Conservation (phyloP, 164 flowering plant species). For the Stephania cephalantha region DNA sequence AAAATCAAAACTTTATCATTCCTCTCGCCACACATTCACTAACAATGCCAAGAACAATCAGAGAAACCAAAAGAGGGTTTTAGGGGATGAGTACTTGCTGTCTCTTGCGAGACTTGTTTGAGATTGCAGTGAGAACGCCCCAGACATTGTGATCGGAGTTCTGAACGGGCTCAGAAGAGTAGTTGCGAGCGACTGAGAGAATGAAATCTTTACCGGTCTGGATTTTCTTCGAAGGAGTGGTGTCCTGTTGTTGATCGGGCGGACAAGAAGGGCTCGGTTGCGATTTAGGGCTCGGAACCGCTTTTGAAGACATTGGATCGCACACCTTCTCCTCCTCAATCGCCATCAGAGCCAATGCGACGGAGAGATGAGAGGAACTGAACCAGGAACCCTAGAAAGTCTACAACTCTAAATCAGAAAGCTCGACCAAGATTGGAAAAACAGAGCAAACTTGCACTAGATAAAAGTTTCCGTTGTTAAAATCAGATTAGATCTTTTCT, state of each 20-base stretch:
- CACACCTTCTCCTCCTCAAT: conserved; percentile 8
- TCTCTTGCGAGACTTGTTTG: conserved; percentile 69
- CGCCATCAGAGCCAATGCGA: conserved; percentile 8
- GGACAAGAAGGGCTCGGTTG: conserved; percentile 12
- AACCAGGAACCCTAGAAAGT: too few species aligned
- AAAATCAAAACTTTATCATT: too few species aligned
- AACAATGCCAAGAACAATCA: not conserved
- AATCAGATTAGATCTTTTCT: too few species aligned
- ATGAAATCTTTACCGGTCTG: conserved; percentile 34
- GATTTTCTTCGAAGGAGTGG: conserved; percentile 18
- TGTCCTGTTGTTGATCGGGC: not conserved
- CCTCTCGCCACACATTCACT: not conserved
- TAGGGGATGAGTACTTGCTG: conserved; percentile 43
- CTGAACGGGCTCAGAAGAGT: conserved; percentile 64
- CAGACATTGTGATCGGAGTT: conserved; percentile 63
- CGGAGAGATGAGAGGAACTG: too few species aligned
- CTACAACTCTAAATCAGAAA: too few species aligned
- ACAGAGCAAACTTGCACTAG: too few species aligned
- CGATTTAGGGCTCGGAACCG: conserved; percentile 17
- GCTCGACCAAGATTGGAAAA: too few species aligned
- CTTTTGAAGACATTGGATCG: conserved; percentile 9
- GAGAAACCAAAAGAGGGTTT: not conserved
- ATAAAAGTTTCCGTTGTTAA: too few species aligned
- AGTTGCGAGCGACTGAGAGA: conserved; percentile 49
- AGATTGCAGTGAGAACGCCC: conserved; percentile 95